Evolutionary conservation across 805 yeast species (phyloP).

Genomic region (Kuraishia capsulata): DNA sequence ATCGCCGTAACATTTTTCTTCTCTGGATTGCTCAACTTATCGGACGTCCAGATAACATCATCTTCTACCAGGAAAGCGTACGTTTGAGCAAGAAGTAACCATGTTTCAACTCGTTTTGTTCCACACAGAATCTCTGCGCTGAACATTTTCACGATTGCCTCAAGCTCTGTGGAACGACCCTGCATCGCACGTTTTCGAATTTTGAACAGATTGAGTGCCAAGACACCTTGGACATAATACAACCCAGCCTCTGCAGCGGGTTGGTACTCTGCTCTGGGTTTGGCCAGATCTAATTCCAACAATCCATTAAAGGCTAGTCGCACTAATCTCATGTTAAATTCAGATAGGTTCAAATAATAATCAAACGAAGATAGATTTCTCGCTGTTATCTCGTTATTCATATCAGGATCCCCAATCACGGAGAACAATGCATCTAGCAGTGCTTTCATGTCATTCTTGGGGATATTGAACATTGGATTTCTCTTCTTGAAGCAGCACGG

Average conservation of each 20-base stretch:
- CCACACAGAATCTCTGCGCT: conserved; percentile 60
- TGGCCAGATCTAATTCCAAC: conserved; percentile 17
- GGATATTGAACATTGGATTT: conserved; percentile 49
- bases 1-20: conserved; percentile 52
- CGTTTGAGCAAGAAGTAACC: conserved; percentile 79
- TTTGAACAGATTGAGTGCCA: conserved; percentile 59
- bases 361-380: conserved; percentile 38
- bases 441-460: conserved; percentile 63
- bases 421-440: conserved; percentile 66
- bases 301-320: conserved; percentile 46
- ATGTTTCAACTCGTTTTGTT: conserved; percentile 66
- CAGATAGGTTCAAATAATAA: conserved; percentile 34
- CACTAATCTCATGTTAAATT: conserved; percentile 34
- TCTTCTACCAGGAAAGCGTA: conserved; percentile 77
- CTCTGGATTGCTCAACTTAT: conserved; percentile 58
- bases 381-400: conserved; percentile 27
- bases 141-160: conserved; percentile 58
- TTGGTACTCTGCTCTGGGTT: conserved; percentile 21
- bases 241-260: conserved; percentile 43
- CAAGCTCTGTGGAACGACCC: conserved; percentile 75
- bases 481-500: conserved; percentile 44
- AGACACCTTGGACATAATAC: conserved; percentile 60
- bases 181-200: conserved; percentile 70
- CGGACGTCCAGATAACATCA: conserved; percentile 88
- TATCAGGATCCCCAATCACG: conserved; percentile 58